Base-by-base conservation (phyloP, 257 asterid species). In the Mentha longifolia region DNA sequence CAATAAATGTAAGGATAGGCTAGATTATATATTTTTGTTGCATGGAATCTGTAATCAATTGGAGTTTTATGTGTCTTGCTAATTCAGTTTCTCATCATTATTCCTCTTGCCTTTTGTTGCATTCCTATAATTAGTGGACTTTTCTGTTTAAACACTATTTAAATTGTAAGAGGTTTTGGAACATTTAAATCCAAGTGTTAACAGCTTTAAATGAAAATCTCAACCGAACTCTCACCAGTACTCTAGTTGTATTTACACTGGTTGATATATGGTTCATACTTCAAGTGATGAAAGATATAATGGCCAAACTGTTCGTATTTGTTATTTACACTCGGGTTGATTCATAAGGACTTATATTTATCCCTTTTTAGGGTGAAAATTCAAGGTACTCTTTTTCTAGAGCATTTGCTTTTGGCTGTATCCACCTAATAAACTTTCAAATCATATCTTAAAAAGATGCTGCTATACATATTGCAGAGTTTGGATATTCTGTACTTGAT, bases 11-110 rank as follows among this genome's bases (percentile, higher is more conserved):
- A 22, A 46, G 16, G 45, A 68, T 46, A 19, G 45, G 42, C 41
- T 59, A 66, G 74, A 52, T 79, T 76, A 54, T 61, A 42, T 82
- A 46, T 30, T 43, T 67, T 46, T 61, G 35, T 10, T 47, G 11
- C 15, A 42, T 64, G 76, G 50, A 70, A 57, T 30, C 25, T 76
- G 46, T 67, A 47, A 62, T 37, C 52, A 55, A 56, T 67, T 68
- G 62, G 50, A 59, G 5, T 63, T 37, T 20, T 31, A 43, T 28
- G 70, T 31, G 30, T 75, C 49, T 39, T 61, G 65, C 61, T 61
- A 37, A 46, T 67, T 61, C 46, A 9, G 30, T 10, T 10, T 47
- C 1, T 20, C 25, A 15, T 68, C 59, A 25, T 41, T 65, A 46
- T 22, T 55, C 41, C 20, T 31, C 15, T 77, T 15, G 3, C 51